Base-by-base conservation (phyloP, 2,329 filamentous ascomycete species). In the Hypoxylon sp. region DNA sequence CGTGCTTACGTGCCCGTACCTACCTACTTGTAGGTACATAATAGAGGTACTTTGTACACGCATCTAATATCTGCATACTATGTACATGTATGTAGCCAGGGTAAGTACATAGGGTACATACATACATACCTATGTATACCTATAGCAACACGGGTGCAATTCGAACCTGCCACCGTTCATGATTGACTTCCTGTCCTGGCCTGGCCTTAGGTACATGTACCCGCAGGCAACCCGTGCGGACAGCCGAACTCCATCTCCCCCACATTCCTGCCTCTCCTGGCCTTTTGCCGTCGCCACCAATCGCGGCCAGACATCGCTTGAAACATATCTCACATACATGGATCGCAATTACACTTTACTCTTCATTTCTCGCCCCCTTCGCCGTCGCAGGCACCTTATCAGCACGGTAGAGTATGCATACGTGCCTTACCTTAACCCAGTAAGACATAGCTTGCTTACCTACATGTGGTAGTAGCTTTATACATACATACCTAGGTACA, bases 351-450 rank as follows among this genome's bases (percentile, higher is more conserved):
- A 35, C n/a, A 30, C 22, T 33, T 22, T 25, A 27, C 17, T 35
- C 25, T 13, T 20, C 44, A 40, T 25, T 7, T 25, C 25, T 40
- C 17, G 25, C 33, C 6, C 33, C 30, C 40, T 11, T 49, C 17
- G 6, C 53, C 44, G 42, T 20, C 48, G 30, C 31, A 33, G 31
- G 31, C 35, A 8, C 49, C 17, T 58, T 30, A 27, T 25, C 20
- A 33, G 31, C 17, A 17, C 40, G 13, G 44, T 59, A 53, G 37
- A 25, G 46, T 30, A 56, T 62, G 40, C 59, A 62, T 51, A 49
- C 30, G 20, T 69, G 51, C 62, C 58, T 51, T 66, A 66, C 54
- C 50, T 59, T 50, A 61, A 40, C 50, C 46, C 49, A 62, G 62
- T 69, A 58, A 61, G 54, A 67, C 51, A 57, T 53, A 59, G 44